A percentile compares a stretch with the other conserved stretches of the same genome.
Conservation (phyloP, 768 basidiomycete genomes). For the Auriscalpium microsporum region DNA sequence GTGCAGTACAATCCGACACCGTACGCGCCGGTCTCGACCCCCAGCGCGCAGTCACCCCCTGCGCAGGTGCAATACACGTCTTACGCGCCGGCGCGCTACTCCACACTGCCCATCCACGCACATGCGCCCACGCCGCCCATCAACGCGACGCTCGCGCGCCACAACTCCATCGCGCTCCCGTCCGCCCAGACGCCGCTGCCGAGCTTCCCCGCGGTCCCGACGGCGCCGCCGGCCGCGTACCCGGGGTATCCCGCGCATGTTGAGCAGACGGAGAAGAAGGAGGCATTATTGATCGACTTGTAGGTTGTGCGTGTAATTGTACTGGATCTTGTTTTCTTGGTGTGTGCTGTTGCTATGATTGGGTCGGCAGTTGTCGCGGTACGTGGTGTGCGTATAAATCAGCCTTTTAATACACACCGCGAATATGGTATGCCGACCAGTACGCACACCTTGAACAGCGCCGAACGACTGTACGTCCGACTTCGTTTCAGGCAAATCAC, state of each 20-base stretch:
- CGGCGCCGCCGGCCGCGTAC: slow-evolving; percentile 9
- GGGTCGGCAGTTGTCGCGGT: too few species aligned
- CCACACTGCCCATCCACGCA: slow-evolving; percentile 11
- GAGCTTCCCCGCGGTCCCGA: slow-evolving; percentile 14
- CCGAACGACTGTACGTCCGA: too few species aligned
- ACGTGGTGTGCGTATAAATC: too few species aligned
- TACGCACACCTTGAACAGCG: too few species aligned
- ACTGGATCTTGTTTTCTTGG: background rate
- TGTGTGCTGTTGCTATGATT: too few species aligned
- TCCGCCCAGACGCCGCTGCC: slow-evolving; percentile 8
- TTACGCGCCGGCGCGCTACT: background rate
- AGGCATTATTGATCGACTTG: slow-evolving; percentile 15
- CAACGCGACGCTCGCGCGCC: slow-evolving; percentile 11
- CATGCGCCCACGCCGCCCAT: slow-evolving; percentile 7
- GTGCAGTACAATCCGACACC: slow-evolving; percentile 23
- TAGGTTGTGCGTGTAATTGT: background rate
- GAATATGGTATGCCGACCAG: too few species aligned
- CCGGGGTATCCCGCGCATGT: slow-evolving; percentile 2
- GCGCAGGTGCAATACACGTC: background rate
- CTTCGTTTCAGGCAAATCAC: too few species aligned
- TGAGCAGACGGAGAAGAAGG: slow-evolving; percentile 14
- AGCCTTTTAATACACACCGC: too few species aligned
- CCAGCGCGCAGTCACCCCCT: slow-evolving; percentile 2
- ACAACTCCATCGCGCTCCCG: slow-evolving; percentile 13
- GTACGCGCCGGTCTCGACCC: slow-evolving; percentile 18